Conservation (phyloP, 129 eudicot genomes). For the Flaveria trinervia region DNA sequence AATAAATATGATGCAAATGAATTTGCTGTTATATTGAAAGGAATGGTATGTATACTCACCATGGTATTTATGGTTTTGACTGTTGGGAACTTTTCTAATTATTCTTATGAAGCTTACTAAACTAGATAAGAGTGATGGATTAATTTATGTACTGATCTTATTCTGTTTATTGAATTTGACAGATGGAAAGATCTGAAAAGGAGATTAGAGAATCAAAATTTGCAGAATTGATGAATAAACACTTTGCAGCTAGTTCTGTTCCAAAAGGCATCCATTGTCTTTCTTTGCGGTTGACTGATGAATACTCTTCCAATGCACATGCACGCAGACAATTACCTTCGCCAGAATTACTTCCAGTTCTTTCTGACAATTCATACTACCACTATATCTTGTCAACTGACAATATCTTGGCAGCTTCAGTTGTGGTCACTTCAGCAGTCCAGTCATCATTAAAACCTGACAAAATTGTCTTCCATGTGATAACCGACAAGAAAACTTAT, state of each 20-base stretch:
- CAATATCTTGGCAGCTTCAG: conserved; percentile 96
- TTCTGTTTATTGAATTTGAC: conserved; percentile 33
- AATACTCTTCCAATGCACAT: conserved; percentile 95
- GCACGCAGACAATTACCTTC: conserved; percentile 94
- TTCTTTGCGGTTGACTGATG: conserved; percentile 88
- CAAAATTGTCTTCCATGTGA: conserved; percentile 87
- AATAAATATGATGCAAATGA: conserved; percentile 74
- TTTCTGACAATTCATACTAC: conserved; percentile 78
- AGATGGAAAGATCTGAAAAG: conserved; percentile 93
- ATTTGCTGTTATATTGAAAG: conserved; percentile 79
- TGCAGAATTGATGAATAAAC: conserved; percentile 90
- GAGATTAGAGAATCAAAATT: conserved; percentile 84
- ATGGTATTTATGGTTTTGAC: conserved; percentile 5
- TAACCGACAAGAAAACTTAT: conserved; percentile 95
- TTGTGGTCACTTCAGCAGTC: conserved; percentile 83
- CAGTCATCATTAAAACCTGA: conserved; percentile 66
- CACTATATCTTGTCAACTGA: conserved; percentile 89
- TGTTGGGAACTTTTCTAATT: background rate
- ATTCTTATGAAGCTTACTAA: background rate
- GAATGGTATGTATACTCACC: conserved; percentile 71
- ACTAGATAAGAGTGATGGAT: background rate
- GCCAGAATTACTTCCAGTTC: conserved; percentile 90
- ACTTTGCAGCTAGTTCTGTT: conserved; percentile 89
- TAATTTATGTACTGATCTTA: background rate
- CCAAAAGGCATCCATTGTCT: conserved; percentile 96